Evolutionary conservation across 2,329 filamentous ascomycete species (phyloP).

Genomic region (Aspergillus bombycis): DNA sequence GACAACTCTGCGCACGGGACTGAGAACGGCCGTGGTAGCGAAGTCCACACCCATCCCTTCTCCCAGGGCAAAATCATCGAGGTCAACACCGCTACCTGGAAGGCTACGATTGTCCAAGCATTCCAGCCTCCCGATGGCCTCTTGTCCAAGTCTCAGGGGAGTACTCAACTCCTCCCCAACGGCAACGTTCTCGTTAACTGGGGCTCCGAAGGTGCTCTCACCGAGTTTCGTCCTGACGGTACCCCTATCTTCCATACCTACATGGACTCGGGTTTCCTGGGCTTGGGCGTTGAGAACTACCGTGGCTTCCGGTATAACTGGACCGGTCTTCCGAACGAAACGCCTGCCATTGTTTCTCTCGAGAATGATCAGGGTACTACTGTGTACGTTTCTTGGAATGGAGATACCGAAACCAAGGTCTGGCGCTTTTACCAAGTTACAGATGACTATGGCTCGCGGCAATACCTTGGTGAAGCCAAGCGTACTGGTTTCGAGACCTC

Average conservation of each 20-base stretch:
- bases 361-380: slow-evolving; percentile 33
- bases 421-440: slow-evolving; percentile 56
- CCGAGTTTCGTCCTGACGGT: slow-evolving; percentile 36
- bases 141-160: slow-evolving; percentile 55
- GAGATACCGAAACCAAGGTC: slow-evolving; percentile 49
- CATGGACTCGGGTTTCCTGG: slow-evolving; percentile 48
- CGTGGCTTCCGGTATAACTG: slow-evolving; percentile 45
- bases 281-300: slow-evolving; percentile 43
- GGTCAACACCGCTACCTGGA: slow-evolving; percentile 49
- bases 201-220: slow-evolving; percentile 54
- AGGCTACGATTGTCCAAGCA: slow-evolving; percentile 50
- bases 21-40: slow-evolving; percentile 34
- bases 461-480: slow-evolving; percentile 30
- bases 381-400: slow-evolving; percentile 61
- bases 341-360: slow-evolving; percentile 42
- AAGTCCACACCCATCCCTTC: slow-evolving; percentile 44
- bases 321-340: slow-evolving; percentile 41
- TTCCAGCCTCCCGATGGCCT: slow-evolving; percentile 55
- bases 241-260: slow-evolving; percentile 44
- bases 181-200: slow-evolving; percentile 61
- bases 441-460: slow-evolving; percentile 27
- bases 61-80: slow-evolving; percentile 51
- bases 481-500: slow-evolving; percentile 37
- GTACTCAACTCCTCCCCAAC: slow-evolving; percentile 57
- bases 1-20: slow-evolving; percentile 56